Percentiles rank a stretch among this genome's conserved stretches.
Conservation (phyloP, 345 rosid species). For the Linum tenue region DNA sequence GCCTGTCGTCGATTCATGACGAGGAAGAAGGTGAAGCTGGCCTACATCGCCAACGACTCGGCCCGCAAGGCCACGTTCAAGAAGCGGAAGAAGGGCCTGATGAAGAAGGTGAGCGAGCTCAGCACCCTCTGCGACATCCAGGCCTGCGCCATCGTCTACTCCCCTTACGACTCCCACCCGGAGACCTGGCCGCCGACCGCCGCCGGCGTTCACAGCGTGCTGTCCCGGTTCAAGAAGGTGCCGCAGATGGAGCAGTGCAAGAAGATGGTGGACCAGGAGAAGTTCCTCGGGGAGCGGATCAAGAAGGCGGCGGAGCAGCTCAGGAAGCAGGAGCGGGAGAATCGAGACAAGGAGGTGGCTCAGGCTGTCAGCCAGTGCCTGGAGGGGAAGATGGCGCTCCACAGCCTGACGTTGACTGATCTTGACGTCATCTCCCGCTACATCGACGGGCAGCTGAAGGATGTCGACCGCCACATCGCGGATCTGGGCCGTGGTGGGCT, state of each 20-base stretch:
- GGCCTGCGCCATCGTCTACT: conserved; percentile 14
- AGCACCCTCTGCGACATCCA: conserved; percentile 18
- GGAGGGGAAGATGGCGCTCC: background rate
- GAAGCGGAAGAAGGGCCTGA: conserved; percentile 17
- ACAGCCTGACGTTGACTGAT: background rate
- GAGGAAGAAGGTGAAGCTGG: conserved; percentile 15
- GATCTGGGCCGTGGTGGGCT: background rate
- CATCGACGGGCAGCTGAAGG: background rate
- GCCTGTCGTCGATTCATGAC: conserved; percentile 1
- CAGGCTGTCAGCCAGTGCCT: background rate
- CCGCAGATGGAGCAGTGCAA: conserved; percentile 40
- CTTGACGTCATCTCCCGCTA: background rate
- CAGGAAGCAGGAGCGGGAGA: background rate
- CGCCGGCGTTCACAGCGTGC: conserved; percentile 5
- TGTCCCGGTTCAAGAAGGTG: conserved; percentile 18
- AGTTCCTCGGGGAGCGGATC: conserved; percentile 28
- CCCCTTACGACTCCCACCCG: conserved; percentile 10
- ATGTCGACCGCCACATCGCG: background rate
- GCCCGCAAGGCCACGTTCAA: conserved; percentile 19
- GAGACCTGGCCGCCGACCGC: conserved; percentile 14
- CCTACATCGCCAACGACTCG: conserved; percentile 14
- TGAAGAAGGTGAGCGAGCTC: conserved; percentile 18
- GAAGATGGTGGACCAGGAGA: conserved; percentile 39
- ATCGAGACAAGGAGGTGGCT: background rate
- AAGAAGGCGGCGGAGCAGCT: conserved; percentile 14